These are phyloP conservation scores for Polygonum maritimum DNA, from an alignment of 148 eudicot genomes.

Conservation along the genomic window DNA sequence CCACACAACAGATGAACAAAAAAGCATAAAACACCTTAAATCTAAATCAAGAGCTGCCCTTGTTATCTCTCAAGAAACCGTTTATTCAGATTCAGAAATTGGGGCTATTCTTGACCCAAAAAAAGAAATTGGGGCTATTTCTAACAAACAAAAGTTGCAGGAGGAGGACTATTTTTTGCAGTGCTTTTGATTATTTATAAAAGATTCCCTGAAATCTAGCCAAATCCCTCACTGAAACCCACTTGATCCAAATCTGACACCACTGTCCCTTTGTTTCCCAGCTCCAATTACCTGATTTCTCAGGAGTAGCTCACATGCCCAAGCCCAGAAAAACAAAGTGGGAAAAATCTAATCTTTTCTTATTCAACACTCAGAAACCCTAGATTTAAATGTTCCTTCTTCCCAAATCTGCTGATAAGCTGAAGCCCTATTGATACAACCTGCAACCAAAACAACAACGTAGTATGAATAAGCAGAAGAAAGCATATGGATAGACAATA, in stretches of 20 bases:
- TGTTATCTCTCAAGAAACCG: background rate
- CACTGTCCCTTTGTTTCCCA: conserved; percentile 20
- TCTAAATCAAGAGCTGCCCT: background rate
- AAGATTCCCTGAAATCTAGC: conserved; percentile 18
- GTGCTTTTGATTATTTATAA: conserved; percentile 1
- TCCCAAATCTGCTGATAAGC: background rate
- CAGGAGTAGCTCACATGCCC: background rate
- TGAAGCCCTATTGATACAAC: conserved; percentile 9
- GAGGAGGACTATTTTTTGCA: background rate
- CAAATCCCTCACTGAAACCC: conserved; percentile 21
- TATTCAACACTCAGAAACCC: background rate
- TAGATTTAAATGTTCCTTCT: background rate
- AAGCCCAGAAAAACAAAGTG: background rate
- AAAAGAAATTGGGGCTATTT: background rate
- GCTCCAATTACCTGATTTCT: conserved; percentile 6
- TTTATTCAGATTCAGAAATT: background rate
- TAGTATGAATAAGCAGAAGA: background rate
- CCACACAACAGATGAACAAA: background rate
- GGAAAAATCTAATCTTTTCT: background rate
- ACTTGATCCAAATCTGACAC: conserved; percentile 37
- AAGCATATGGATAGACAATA: conserved; percentile 32
- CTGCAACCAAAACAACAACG: conserved; percentile 38
- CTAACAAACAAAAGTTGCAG: background rate
- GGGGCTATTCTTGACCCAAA: too few species aligned
- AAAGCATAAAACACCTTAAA: background rate